Evolutionary conservation across 257 asterid genomes (phyloP).

Genomic region (Solanum chilense): DNA sequence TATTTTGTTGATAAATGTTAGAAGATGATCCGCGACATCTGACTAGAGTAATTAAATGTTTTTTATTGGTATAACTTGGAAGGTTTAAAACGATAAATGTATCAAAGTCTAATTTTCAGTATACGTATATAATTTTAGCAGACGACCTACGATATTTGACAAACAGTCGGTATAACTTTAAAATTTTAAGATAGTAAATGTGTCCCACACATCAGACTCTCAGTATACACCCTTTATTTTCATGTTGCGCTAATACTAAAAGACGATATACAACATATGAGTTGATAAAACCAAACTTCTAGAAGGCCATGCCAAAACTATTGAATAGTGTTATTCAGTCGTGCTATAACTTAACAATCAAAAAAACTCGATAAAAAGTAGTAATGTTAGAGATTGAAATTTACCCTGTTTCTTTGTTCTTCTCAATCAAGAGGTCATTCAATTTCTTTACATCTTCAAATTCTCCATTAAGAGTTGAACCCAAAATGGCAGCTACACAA

Average conservation of each 20-base stretch:
- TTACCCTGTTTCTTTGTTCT: conserved; percentile 68
- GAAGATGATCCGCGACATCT: not conserved
- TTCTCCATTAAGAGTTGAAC: conserved; percentile 88
- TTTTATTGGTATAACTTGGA: not conserved
- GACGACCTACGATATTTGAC: not conserved
- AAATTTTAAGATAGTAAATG: not conserved
- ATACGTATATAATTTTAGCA: not conserved
- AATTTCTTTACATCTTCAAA: conserved; percentile 81
- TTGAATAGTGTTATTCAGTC: not conserved
- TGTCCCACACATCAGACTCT: not conserved
- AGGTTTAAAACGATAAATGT: not conserved
- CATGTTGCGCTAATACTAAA: not conserved
- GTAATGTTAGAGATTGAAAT: not conserved
- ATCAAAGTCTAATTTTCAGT: not conserved
- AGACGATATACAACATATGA: not conserved
- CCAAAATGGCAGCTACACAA: conserved; percentile 84
- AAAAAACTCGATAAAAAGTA: not conserved
- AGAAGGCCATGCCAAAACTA: not conserved
- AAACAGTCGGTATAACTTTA: not conserved
- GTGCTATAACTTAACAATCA: not conserved
- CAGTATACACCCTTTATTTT: not conserved
- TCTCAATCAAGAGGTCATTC: conserved; percentile 57
- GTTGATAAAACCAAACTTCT: not conserved
- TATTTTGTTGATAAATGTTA: no score
- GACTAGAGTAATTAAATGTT: not conserved